Evolutionary conservation across 345 rosid species (phyloP).

Genomic region (Hibiscus tridactylites): DNA sequence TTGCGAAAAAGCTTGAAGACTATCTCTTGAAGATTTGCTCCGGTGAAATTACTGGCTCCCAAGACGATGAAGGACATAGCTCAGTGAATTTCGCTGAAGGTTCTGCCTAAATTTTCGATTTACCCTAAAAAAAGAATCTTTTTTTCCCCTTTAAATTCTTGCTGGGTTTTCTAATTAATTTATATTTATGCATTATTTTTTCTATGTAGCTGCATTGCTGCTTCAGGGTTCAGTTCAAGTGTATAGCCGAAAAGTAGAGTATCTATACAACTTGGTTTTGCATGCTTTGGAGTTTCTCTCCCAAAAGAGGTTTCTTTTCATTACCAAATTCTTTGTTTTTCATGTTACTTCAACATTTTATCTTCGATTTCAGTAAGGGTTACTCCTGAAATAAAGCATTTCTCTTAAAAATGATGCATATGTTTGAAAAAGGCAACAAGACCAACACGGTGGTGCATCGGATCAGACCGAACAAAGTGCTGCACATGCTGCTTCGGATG

Average conservation of each 20-base stretch:
- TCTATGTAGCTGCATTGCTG: slow-evolving; percentile 79
- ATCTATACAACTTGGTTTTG: slow-evolving; percentile 79
- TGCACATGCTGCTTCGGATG: slow-evolving; percentile 30
- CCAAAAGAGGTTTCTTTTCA: slow-evolving; percentile 47
- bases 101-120: slow-evolving; percentile 12
- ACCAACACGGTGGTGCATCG: slow-evolving; percentile 40
- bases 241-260: slow-evolving; percentile 94
- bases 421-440: slow-evolving; percentile 45
- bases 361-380: background rate
- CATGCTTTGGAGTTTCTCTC: slow-evolving; percentile 94
- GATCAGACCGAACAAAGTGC: slow-evolving; percentile 34
- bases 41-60: slow-evolving; percentile 55
- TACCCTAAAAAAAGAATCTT: background rate
- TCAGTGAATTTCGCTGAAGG: slow-evolving; percentile 91
- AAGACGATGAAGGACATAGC: slow-evolving; percentile 31
- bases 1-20: slow-evolving; percentile 77
- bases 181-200: background rate
- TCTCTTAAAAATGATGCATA: background rate
- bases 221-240: slow-evolving; percentile 98
- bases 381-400: background rate
- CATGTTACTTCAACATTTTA: background rate
- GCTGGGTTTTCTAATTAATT: slow-evolving; percentile 3
- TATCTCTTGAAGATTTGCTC: slow-evolving; percentile 81
- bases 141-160: background rate
- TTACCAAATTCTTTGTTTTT: background rate